Percentiles rank a stretch among this genome's conserved stretches.
These are phyloP conservation scores for Russula compacta DNA, from an alignment of 768 basidiomycete species.

Conservation along the genomic window DNA sequence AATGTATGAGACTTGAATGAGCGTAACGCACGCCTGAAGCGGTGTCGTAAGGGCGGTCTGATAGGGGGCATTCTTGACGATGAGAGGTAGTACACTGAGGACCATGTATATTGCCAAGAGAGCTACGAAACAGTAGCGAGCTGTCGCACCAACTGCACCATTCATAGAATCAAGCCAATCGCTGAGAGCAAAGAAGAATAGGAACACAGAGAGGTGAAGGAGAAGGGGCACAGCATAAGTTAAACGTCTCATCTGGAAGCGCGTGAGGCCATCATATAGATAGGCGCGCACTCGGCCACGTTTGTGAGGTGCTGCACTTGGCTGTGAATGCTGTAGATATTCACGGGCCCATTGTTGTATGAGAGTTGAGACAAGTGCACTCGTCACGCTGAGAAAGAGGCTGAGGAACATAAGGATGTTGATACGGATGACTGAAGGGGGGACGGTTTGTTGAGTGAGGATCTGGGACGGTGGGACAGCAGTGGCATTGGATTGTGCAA, in stretches of 20 bases:
- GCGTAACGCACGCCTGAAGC: not conserved
- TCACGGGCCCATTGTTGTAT: conserved; percentile 15
- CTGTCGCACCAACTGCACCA: not conserved
- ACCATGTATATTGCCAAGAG: not conserved
- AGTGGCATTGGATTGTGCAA: not conserved
- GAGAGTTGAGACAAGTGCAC: conserved; percentile 6
- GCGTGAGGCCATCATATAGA: not conserved
- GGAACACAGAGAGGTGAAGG: conserved; percentile 7
- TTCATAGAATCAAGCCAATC: not conserved
- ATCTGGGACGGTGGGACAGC: not conserved
- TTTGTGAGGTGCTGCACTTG: not conserved
- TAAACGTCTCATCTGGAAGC: not conserved
- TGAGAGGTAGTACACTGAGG: conserved; percentile 2
- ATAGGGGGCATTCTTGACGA: conserved; percentile 4
- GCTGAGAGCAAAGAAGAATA: conserved; percentile 4
- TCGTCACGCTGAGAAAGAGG: conserved; percentile 4
- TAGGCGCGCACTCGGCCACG: conserved; percentile 4
- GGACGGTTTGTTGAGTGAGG: not conserved
- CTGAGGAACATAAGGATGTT: conserved; percentile 13
- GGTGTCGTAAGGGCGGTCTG: conserved; percentile 7
- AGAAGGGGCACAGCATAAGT: not conserved
- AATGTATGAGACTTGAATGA: not conserved
- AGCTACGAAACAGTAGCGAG: not conserved
- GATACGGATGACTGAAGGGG: not conserved
- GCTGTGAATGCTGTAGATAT: not conserved